These are phyloP conservation scores for Filosporella fistucella DNA, from an alignment of 495 filamentous ascomycete species.

Conservation along the genomic window DNA sequence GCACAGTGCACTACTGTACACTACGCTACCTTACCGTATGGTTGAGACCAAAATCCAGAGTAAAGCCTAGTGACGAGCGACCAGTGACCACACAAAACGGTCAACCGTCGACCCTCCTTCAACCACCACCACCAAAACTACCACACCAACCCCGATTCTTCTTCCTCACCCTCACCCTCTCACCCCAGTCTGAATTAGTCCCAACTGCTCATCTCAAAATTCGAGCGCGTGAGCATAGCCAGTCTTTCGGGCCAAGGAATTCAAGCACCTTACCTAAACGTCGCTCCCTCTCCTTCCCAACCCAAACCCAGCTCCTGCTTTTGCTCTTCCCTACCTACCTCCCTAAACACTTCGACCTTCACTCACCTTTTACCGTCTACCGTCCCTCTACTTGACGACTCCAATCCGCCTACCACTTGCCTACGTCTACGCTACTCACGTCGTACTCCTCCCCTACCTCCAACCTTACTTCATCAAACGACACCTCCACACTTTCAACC, in stretches of 20 bases:
- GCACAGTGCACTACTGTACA: background rate
- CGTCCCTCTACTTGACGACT: background rate
- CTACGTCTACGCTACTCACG: background rate
- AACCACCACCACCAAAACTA: conserved; percentile 13
- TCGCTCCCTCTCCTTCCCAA: background rate
- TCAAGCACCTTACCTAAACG: conserved; percentile 18
- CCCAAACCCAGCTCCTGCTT: background rate
- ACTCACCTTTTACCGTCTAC: background rate
- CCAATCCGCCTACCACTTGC: background rate
- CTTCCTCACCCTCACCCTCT: background rate
- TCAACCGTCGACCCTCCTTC: conserved; percentile 13
- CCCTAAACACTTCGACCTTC: background rate
- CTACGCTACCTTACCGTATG: background rate
- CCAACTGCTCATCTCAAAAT: conserved; percentile 22
- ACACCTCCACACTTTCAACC: conserved; percentile 3
- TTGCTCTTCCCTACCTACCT: background rate
- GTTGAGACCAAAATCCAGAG: too few species aligned
- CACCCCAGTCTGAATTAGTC: conserved; percentile 18
- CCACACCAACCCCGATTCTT: background rate
- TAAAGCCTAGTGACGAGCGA: too few species aligned
- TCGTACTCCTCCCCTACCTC: background rate
- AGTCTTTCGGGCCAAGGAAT: conserved; percentile 25
- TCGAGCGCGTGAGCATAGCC: conserved; percentile 26
- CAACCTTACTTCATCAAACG: conserved; percentile 2
- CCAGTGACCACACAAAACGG: conserved; percentile 3